These are phyloP conservation scores for Nematodospora anomalae DNA, from an alignment of 1,139 yeast species.

Conservation along the genomic window DNA sequence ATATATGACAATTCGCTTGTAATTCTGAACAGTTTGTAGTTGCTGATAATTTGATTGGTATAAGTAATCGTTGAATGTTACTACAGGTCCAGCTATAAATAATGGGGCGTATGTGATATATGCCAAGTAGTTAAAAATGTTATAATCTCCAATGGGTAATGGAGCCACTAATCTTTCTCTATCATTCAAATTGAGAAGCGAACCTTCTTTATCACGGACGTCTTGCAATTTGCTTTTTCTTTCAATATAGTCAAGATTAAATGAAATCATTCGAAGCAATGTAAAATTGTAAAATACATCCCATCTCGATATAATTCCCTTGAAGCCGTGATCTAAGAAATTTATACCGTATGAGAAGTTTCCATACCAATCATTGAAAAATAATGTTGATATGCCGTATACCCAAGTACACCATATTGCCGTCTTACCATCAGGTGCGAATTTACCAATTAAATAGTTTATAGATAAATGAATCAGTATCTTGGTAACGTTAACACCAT, in stretches of 20 bases:
- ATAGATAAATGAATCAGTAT: conserved; percentile 57
- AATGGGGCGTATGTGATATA: conserved; percentile 85
- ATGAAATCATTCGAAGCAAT: conserved; percentile 78
- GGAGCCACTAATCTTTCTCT: conserved; percentile 68
- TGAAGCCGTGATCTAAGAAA: conserved; percentile 55
- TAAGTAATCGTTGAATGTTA: conserved; percentile 88
- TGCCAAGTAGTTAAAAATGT: conserved; percentile 62
- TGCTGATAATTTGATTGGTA: conserved; percentile 59
- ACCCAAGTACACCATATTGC: conserved; percentile 59
- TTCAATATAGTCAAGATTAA: conserved; percentile 71
- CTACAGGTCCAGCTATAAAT: conserved; percentile 91
- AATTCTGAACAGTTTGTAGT: conserved; percentile 41
- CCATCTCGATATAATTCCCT: conserved; percentile 87
- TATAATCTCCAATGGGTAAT: conserved; percentile 60
- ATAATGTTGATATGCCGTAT: conserved; percentile 73
- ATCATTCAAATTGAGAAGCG: conserved; percentile 46
- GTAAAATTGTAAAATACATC: conserved; percentile 94
- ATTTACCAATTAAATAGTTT: conserved; percentile 55
- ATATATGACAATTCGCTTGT: conserved; percentile 57
- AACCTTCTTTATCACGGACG: conserved; percentile 16
- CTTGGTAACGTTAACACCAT: conserved; percentile 72
- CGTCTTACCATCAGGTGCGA: conserved; percentile 27
- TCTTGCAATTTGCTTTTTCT: conserved; percentile 27
- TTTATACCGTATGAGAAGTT: conserved; percentile 52
- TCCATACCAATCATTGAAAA: conserved; percentile 70